phyloP scores from a whole-genome alignment of 1,284 basidiomycete species.

The Pseudozyma thailandica region DNA sequence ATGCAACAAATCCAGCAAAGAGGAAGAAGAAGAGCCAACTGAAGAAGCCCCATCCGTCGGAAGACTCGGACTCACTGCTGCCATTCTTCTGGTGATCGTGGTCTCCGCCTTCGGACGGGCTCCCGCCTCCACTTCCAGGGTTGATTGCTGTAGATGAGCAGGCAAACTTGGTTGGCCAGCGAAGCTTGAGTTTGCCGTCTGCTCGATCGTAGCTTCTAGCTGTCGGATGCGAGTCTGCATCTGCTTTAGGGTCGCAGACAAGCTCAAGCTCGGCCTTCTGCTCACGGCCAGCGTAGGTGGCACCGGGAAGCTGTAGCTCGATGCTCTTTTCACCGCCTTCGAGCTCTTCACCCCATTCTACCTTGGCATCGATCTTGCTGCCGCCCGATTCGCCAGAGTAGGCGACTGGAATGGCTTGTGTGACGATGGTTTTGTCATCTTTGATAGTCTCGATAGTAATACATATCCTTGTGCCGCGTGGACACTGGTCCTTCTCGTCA shows the following conservation, averaged over 20 bases:
- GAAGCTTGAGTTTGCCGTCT: constrained; percentile 42
- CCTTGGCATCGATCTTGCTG: constrained; percentile 43
- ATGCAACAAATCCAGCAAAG: constrained; percentile 31
- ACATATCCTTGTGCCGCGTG: constrained; percentile 50
- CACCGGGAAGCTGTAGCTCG: constrained; percentile 38
- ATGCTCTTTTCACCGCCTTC: constrained; percentile 50
- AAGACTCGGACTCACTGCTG: constrained; percentile 7
- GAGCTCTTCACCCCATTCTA: constrained; percentile 39
- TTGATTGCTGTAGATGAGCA: constrained; percentile 32
- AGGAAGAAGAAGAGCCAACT: constrained; percentile 48
- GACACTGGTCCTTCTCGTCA: constrained; percentile 47
- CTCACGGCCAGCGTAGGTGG: constrained; percentile 34
- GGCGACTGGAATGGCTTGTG: constrained; percentile 51
- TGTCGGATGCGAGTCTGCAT: constrained; percentile 33
- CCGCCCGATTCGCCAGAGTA: constrained; percentile 43
- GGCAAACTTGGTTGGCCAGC: constrained; percentile 50
- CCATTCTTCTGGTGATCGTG: constrained; percentile 9
- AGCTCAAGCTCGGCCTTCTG: constrained; percentile 49
- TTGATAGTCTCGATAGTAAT: constrained; percentile 52
- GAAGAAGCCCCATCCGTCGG: constrained; percentile 49
- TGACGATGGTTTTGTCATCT: constrained; percentile 42
- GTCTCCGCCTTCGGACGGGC: constrained; percentile 25
- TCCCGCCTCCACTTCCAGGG: constrained; percentile 21
- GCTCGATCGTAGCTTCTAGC: constrained; percentile 42
- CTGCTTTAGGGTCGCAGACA: constrained; percentile 48